Conservation (phyloP, 306 rosid species). For the Inga laurina region DNA sequence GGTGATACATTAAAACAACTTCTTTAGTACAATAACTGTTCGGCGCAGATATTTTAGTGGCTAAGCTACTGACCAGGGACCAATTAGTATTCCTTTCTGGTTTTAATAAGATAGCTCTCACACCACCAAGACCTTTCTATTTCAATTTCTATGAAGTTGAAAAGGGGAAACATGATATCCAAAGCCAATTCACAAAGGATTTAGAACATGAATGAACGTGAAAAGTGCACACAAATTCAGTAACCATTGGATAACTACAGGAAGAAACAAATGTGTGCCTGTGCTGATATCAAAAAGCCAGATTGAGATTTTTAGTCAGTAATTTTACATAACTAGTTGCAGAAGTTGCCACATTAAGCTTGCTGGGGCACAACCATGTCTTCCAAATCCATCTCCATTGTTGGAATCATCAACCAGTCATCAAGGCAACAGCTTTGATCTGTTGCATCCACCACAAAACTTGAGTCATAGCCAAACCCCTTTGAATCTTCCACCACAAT, state of each 20-base stretch:
- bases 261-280: background rate
- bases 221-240: background rate
- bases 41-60: background rate
- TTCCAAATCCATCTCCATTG: slow-evolving; percentile 38
- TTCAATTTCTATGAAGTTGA: background rate
- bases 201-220: background rate
- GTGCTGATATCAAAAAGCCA: background rate
- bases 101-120: background rate
- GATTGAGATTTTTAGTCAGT: background rate
- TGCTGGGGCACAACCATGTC: slow-evolving; percentile 28
- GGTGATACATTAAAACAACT: background rate
- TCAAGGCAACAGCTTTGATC: background rate
- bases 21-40: background rate
- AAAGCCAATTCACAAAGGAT: background rate
- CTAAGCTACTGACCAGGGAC: background rate
- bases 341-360: background rate
- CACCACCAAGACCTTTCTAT: background rate
- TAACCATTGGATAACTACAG: background rate
- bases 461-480: background rate
- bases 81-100: background rate
- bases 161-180: background rate
- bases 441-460: background rate
- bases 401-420: slow-evolving; percentile 34
- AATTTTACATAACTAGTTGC: background rate
- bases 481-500: background rate